Evolutionary conservation across 495 filamentous ascomycete species (phyloP).

Genomic region (Trypethelium eluteriae): DNA sequence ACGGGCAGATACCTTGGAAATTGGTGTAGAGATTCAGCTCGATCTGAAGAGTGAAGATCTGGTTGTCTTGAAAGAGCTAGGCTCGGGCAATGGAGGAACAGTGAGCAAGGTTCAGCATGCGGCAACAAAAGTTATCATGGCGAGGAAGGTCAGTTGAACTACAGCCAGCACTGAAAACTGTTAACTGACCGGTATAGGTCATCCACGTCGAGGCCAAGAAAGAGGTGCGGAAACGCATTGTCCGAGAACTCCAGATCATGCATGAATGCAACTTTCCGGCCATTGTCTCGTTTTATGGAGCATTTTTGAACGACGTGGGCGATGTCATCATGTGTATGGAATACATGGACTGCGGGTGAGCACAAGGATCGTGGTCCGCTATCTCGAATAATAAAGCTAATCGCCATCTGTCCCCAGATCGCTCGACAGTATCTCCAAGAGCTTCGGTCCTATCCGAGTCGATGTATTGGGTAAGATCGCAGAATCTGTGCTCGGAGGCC

Average conservation of each 20-base stretch:
- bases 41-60: constrained; percentile 89
- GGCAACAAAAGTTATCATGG: constrained; percentile 92
- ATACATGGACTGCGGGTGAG: constrained; percentile 97
- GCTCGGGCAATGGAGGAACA: constrained; percentile 92
- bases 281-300: constrained; percentile 95
- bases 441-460: constrained; percentile 91
- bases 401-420: constrained; percentile 48
- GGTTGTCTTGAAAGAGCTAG: constrained; percentile 86
- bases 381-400: not conserved
- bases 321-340: constrained; percentile 99
- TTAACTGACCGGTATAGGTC: constrained; percentile 48
- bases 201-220: constrained; percentile 98
- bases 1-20: constrained; percentile 76
- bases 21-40: constrained; percentile 91
- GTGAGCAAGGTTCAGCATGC: constrained; percentile 96
- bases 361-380: not conserved
- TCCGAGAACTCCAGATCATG: constrained; percentile 94
- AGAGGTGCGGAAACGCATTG: constrained; percentile 89
- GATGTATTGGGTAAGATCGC: constrained; percentile 99
- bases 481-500: constrained; percentile 87
- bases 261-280: constrained; percentile 93
- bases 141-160: constrained; percentile 66
- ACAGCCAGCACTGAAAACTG: not conserved
- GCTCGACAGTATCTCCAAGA: constrained; percentile 87
- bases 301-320: constrained; percentile 88